Conservation (phyloP, 768 basidiomycete species). For the Crucibulum laeve region DNA sequence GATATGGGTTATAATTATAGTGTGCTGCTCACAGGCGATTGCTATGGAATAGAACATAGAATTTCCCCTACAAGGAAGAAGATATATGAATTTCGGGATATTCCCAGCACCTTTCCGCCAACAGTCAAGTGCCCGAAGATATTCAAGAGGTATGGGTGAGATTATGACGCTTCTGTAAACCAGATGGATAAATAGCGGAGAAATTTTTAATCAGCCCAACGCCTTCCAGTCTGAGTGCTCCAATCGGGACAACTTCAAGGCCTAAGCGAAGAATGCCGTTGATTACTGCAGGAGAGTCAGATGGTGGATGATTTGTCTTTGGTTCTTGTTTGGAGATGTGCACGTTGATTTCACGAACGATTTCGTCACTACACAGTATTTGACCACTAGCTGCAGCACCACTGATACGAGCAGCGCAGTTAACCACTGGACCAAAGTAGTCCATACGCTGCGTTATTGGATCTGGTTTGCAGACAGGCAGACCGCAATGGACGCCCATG, state of each 20-base stretch:
- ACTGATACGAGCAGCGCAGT: slow-evolving; percentile 83
- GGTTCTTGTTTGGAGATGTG: slow-evolving; percentile 49
- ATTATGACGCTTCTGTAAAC: slow-evolving; percentile 67
- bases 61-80: too few species aligned
- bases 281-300: slow-evolving; percentile 56
- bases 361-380: slow-evolving; percentile 87
- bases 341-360: slow-evolving; percentile 76
- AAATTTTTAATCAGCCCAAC: slow-evolving; percentile 87
- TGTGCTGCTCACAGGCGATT: too few species aligned
- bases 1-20: too few species aligned
- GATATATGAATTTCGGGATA: too few species aligned
- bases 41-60: too few species aligned
- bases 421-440: slow-evolving; percentile 96
- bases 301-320: slow-evolving; percentile 56
- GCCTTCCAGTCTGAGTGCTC: slow-evolving; percentile 92
- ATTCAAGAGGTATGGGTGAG: too few species aligned
- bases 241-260: slow-evolving; percentile 67
- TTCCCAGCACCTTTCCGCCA: too few species aligned
- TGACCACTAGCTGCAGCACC: slow-evolving; percentile 87
- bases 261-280: slow-evolving; percentile 75
- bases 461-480: slow-evolving; percentile 87
- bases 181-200: slow-evolving; percentile 80
- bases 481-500: slow-evolving; percentile 96
- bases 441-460: slow-evolving; percentile 94
- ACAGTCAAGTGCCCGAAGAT: too few species aligned